A percentile compares a stretch with the other conserved stretches of the same genome.
Evolutionary conservation across 306 rosid genomes (phyloP).

Genomic region (Vigna angularis): DNA sequence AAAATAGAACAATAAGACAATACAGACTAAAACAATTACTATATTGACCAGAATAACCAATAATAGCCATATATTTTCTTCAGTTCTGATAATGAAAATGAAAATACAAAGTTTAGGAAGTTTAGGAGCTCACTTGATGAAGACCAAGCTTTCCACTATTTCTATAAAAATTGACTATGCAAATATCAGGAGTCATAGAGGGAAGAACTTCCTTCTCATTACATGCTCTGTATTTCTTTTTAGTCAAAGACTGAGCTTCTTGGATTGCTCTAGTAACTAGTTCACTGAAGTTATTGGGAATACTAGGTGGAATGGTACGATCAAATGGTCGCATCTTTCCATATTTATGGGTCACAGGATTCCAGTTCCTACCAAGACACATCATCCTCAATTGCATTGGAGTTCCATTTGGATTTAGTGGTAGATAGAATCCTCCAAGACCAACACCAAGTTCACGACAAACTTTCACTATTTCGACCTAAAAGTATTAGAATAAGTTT

Average conservation of each 20-base stretch:
- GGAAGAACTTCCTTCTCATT: slow-evolving; percentile 60
- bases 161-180: slow-evolving; percentile 71
- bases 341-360: slow-evolving; percentile 67
- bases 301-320: slow-evolving; percentile 52
- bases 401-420: slow-evolving; percentile 64
- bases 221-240: slow-evolving; percentile 17
- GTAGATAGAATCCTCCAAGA: slow-evolving; percentile 75
- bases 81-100: not conserved
- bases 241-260: slow-evolving; percentile 54
- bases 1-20: not conserved
- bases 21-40: not conserved
- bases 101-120: not conserved
- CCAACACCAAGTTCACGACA: slow-evolving; percentile 64
- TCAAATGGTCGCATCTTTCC: slow-evolving; percentile 44
- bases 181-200: slow-evolving; percentile 67
- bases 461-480: slow-evolving; percentile 58
- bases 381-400: slow-evolving; percentile 59
- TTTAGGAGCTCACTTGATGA: slow-evolving; percentile 61
- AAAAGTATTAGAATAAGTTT: slow-evolving; percentile 22
- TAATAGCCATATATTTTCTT: not conserved
- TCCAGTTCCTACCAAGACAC: slow-evolving; percentile 82
- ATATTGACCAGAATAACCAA: too few relatives aligned
- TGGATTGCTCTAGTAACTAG: slow-evolving; percentile 51
- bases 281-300: slow-evolving; percentile 49
- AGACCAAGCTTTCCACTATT: slow-evolving; percentile 67